Conservation (phyloP, 345 rosid genomes). For the Ceriops decandra region DNA sequence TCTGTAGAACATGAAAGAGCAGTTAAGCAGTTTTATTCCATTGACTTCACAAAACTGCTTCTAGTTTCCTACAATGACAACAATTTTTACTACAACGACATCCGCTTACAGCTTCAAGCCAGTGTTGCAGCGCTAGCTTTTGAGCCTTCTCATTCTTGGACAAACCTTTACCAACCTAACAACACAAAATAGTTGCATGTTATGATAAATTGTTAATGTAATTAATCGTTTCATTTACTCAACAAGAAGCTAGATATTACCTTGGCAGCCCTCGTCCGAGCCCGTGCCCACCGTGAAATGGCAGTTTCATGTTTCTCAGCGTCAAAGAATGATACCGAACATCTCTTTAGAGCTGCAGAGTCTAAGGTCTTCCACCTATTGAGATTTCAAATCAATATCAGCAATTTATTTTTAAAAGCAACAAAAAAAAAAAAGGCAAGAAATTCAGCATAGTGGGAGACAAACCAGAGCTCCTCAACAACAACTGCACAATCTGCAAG, state of each 20-base stretch:
- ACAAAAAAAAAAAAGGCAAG: neutral
- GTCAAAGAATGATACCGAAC: constrained; percentile 54
- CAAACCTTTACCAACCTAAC: constrained; percentile 64
- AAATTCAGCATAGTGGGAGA: constrained; percentile 17
- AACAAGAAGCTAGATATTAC: constrained; percentile 14
- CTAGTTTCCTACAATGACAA: too few relatives aligned
- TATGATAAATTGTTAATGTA: too few relatives aligned
- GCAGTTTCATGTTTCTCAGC: constrained; percentile 59
- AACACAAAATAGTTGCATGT: neutral
- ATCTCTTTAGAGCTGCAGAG: constrained; percentile 45
- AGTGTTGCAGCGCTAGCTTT: constrained; percentile 66
- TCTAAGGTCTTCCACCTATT: constrained; percentile 69
- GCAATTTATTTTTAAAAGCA: neutral
- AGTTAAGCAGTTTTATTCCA: neutral
- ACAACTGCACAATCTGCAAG: constrained; percentile 76
- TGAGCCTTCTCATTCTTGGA: constrained; percentile 72
- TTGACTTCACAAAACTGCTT: too few relatives aligned
- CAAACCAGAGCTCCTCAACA: constrained; percentile 68
- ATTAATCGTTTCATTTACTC: too few relatives aligned
- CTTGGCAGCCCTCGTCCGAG: constrained; percentile 62
- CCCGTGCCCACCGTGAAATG: constrained; percentile 54
- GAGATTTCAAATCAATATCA: constrained; percentile 3
- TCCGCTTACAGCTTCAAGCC: constrained; percentile 75
- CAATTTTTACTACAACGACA: too few relatives aligned
- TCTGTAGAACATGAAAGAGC: constrained; percentile 32